Evolutionary conservation across 176 grass and related monocot species (phyloP).

Genomic region (Carex cristatella): DNA sequence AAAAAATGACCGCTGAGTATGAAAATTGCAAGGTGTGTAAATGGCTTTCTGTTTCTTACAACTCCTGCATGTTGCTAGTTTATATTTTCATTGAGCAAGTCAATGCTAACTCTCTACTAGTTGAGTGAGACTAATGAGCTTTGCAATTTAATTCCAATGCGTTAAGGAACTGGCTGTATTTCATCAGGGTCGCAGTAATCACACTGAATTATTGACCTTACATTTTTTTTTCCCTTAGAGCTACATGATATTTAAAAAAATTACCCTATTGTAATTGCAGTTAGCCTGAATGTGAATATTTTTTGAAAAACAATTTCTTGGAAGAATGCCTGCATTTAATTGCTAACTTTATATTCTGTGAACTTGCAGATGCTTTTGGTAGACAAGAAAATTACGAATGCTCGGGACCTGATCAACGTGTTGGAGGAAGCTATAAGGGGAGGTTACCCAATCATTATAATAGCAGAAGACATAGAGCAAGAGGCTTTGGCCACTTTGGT

Average conservation of each 20-base stretch:
- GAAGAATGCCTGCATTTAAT: background rate
- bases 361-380: conserved; percentile 70
- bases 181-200: background rate
- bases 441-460: conserved; percentile 66
- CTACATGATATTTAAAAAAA: background rate
- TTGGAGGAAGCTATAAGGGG: conserved; percentile 93
- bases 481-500: conserved; percentile 95
- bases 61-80: background rate
- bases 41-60: background rate
- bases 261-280: background rate
- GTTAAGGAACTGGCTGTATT: background rate
- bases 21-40: conserved; percentile 87
- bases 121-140: background rate
- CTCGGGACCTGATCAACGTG: conserved; percentile 84
- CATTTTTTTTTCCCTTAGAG: background rate
- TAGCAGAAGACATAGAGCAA: conserved; percentile 97
- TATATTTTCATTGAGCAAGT: background rate
- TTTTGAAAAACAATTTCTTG: background rate
- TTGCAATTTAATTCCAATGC: background rate
- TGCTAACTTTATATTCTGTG: conserved; percentile 10
- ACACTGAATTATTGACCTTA: background rate
- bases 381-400: conserved; percentile 90
- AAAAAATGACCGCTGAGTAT: conserved; percentile 89
- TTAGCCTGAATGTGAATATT: background rate
- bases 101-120: background rate